Evolutionary conservation across 2,329 filamentous ascomycete species (phyloP).

Genomic region (Penicillium sp.): DNA sequence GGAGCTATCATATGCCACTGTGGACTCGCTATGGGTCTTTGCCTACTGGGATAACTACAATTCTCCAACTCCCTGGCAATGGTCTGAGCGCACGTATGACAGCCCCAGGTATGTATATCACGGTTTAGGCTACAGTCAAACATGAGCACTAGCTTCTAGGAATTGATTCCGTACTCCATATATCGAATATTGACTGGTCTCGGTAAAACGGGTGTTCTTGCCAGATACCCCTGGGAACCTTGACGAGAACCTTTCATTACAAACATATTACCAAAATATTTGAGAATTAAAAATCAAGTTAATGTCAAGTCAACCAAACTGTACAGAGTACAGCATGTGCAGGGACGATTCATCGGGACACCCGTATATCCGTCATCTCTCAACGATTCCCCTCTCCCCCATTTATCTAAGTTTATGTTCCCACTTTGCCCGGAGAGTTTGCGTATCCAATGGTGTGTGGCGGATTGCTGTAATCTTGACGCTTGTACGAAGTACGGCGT

Average conservation of each 20-base stretch:
- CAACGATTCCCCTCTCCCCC: not conserved
- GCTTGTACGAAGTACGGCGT: not conserved
- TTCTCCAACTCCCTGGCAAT: not conserved
- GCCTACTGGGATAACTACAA: not conserved
- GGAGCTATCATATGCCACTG: not conserved
- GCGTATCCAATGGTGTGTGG: not conserved
- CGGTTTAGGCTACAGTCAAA: constrained; percentile 1
- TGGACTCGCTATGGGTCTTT: not conserved
- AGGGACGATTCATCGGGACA: not conserved
- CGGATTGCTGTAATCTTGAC: not conserved
- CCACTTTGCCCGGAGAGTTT: not conserved
- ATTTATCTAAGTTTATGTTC: constrained; percentile 3
- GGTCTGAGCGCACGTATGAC: not conserved
- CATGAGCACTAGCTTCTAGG: too few relatives aligned
- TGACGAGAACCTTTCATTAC: not conserved
- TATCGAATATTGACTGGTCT: not conserved
- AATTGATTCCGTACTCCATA: not conserved
- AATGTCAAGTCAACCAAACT: not conserved
- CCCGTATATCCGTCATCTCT: not conserved
- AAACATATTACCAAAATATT: not conserved
- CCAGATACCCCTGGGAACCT: not conserved
- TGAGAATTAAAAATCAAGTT: not conserved
- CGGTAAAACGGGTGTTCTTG: too few relatives aligned
- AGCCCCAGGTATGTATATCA: not conserved
- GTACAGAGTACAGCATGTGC: not conserved